Base-by-base conservation (phyloP, 2,329 filamentous ascomycete genomes). In the Beauveria scarabaeidicola region DNA sequence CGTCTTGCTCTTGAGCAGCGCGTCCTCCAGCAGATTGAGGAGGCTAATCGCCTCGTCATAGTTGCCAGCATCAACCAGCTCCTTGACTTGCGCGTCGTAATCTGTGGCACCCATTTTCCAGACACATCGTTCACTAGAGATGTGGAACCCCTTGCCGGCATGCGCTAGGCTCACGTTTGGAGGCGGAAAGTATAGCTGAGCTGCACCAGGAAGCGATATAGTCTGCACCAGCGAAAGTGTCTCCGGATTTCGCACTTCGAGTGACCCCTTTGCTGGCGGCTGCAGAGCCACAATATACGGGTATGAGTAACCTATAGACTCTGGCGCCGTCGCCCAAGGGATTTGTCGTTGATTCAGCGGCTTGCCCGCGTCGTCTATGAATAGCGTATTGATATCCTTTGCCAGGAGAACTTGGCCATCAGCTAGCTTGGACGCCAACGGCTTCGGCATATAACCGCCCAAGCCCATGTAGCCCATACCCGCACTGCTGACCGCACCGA, bases 401-500 rank as follows among this genome's bases (percentile, higher is more conserved):
- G 93, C 91, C n/a, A 99, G 80, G 61, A 99, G 76, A 70, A 97
- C 84, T 73, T 97, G 84, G 5, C 90, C 89, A 64, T 95, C 89
- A 3, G 85, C 83, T 13, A 99, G 79, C 65, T 88, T 88, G 6
- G 92, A 87, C 6, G 90, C 90, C 66, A 99, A 80, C 7, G 94
- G 95, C 68, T 90, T 95, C 1, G 94, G 93, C 59, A 93, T 90
- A 77, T 91, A 94, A 46, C 90, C 89, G 53, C 90, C 91, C 70
- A 97, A 86, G 1, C 93, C 93, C 83, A 97, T 96, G 69, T 97
- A 97, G 48, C 92, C 91, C 91, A 97, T 97, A 52, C 91, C 90
- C 8, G 88, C 89, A 58, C 87, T 89, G 61, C 88, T 89, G 63
- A 93, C 87, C 2, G 90, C 89, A 6, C 91, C 91, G 65, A 97